phyloP scores from a whole-genome alignment of 257 asterid genomes.

The Haberlea rhodopensis region DNA sequence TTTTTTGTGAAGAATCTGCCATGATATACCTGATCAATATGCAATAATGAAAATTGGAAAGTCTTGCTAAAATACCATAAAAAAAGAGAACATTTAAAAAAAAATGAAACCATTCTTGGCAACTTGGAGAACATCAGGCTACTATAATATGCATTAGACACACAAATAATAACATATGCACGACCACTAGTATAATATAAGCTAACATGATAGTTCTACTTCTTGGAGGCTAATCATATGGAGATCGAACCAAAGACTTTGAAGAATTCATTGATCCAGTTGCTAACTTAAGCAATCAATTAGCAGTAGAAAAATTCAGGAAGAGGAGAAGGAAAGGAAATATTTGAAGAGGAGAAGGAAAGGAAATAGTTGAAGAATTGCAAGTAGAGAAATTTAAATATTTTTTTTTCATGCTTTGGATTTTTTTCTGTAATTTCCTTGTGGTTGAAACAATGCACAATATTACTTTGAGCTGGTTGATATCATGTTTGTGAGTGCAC shows the following conservation, averaged over 20 bases:
- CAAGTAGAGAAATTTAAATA: neutral
- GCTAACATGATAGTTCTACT: constrained; percentile 20
- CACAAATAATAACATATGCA: neutral
- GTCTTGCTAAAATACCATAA: neutral
- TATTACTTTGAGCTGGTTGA: neutral
- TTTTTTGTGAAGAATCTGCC: too few relatives aligned
- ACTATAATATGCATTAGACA: neutral
- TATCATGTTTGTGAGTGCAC: neutral
- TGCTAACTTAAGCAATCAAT: constrained; percentile 24
- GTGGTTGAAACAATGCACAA: neutral
- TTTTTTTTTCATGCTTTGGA: neutral
- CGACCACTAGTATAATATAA: neutral
- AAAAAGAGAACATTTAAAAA: neutral
- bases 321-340: constrained; percentile 1
- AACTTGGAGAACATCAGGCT: neutral
- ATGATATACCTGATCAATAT: too few relatives aligned
- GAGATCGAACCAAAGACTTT: constrained; percentile 35
- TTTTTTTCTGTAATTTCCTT: neutral
- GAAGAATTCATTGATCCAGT: constrained; percentile 45
- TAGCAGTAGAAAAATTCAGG: constrained; percentile 4
- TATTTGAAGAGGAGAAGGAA: too few relatives aligned
- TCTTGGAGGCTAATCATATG: constrained; percentile 42
- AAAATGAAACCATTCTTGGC: neutral
- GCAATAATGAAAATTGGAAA: neutral
- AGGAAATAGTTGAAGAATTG: too few relatives aligned